These are phyloP conservation scores for Tolypocladium nubicola DNA, from an alignment of 2,329 filamentous ascomycete genomes.

Conservation along the genomic window DNA sequence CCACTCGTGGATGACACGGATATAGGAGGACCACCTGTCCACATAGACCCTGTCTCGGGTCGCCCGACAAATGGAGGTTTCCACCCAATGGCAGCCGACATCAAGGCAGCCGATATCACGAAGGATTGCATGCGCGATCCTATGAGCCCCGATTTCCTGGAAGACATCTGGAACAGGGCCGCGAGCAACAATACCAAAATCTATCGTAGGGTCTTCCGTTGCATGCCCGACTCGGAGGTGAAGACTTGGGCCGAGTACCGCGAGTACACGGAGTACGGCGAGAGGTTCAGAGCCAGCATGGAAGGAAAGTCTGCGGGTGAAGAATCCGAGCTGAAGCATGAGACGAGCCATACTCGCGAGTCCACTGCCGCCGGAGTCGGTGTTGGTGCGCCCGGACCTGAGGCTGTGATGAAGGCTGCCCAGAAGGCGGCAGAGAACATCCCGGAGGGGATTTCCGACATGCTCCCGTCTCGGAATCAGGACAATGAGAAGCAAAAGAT, in stretches of 20 bases:
- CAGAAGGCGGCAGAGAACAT: slow-evolving; percentile 22
- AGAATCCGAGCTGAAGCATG: slow-evolving; percentile 35
- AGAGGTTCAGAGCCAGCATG: slow-evolving; percentile 63
- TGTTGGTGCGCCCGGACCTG: slow-evolving; percentile 30
- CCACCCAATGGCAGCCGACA: slow-evolving; percentile 52
- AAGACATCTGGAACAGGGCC: slow-evolving; percentile 77
- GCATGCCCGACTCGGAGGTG: slow-evolving; percentile 93
- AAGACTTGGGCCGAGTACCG: slow-evolving; percentile 89
- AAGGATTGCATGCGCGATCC: slow-evolving; percentile 95
- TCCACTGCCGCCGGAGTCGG: slow-evolving; percentile 27
- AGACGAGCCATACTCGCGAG: slow-evolving; percentile 17
- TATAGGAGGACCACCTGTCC: slow-evolving; percentile 63
- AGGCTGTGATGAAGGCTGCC: slow-evolving; percentile 23
- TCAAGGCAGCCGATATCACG: slow-evolving; percentile 63
- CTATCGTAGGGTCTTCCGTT: slow-evolving; percentile 87
- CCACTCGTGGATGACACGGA: slow-evolving; percentile 69
- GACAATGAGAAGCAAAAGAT: slow-evolving; percentile 21
- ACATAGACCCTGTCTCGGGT: slow-evolving; percentile 38
- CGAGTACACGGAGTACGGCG: slow-evolving; percentile 67
- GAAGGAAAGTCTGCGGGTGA: slow-evolving; percentile 41
- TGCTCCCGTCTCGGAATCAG: slow-evolving; percentile 8
- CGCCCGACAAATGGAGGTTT: slow-evolving; percentile 32
- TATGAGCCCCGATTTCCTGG: slow-evolving; percentile 68
- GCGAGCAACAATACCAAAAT: slow-evolving; percentile 94
- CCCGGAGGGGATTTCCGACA: slow-evolving; percentile 17